These are phyloP conservation scores for Abortiporus biennis DNA, from an alignment of 1,284 basidiomycete genomes.

Conservation along the genomic window DNA sequence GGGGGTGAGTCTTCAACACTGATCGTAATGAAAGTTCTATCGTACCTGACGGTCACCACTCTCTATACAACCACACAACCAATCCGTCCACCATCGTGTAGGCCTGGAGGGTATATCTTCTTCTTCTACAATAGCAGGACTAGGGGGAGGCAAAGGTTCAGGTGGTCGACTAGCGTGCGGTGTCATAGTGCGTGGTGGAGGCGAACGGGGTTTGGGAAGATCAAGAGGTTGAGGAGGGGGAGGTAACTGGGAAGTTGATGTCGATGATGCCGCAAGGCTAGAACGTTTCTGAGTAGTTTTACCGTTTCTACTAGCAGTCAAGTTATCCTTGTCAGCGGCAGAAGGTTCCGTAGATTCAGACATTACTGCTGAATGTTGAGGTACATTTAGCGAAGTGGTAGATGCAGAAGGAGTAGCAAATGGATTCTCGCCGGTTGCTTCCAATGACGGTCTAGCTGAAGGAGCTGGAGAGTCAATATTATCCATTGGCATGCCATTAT, in stretches of 20 bases:
- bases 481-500: conserved; percentile 43
- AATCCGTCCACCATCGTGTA: conserved; percentile 77
- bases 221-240: conserved; percentile 48
- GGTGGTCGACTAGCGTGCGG: conserved; percentile 29
- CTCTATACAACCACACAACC: conserved; percentile 73
- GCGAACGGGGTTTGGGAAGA: conserved; percentile 50
- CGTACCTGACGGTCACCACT: conserved; percentile 66
- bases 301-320: not conserved
- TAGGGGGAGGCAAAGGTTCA: conserved; percentile 33
- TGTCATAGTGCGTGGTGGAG: conserved; percentile 39
- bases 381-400: conserved; percentile 39
- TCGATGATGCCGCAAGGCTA: not conserved
- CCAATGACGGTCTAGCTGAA: conserved; percentile 28
- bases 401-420: conserved; percentile 43
- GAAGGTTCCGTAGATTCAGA: conserved; percentile 16
- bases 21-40: conserved; percentile 7
- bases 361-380: conserved; percentile 27
- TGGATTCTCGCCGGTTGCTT: conserved; percentile 35
- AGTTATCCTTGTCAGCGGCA: conserved; percentile 6
- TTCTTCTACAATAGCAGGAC: conserved; percentile 17
- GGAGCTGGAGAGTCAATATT: conserved; percentile 36
- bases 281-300: not conserved
- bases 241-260: conserved; percentile 20
- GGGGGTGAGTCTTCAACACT: not conserved
- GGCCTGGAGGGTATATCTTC: conserved; percentile 25